Percentiles rank a stretch among this genome's conserved stretches.
Evolutionary conservation across 495 filamentous ascomycete species (phyloP).

Genomic region (Penicillium argentinense): DNA sequence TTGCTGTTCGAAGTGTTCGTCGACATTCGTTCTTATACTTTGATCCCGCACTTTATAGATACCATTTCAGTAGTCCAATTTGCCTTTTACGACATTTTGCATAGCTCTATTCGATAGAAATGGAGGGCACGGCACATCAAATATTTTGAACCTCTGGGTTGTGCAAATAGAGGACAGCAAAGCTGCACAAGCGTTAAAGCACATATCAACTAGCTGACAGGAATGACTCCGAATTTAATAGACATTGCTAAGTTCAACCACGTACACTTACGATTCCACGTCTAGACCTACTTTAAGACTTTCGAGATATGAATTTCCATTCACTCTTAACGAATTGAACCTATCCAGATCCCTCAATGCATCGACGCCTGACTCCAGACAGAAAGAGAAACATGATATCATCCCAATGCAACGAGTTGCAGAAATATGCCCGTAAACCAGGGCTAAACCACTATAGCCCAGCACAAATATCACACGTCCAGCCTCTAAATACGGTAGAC

Average conservation of each 20-base stretch:
- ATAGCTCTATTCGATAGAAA: too few relatives aligned
- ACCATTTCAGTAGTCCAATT: too few relatives aligned
- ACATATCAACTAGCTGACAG: too few relatives aligned
- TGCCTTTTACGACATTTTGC: too few relatives aligned
- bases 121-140: too few relatives aligned
- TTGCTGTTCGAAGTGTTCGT: not conserved
- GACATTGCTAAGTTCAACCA: too few relatives aligned
- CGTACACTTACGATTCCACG: not conserved
- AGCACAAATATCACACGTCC: too few relatives aligned
- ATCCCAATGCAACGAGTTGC: constrained; percentile 29
- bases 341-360: constrained; percentile 12
- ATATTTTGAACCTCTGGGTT: too few relatives aligned
- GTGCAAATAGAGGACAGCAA: too few relatives aligned
- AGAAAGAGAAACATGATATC: constrained; percentile 30
- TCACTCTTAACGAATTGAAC: constrained; percentile 20
- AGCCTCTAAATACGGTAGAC: constrained; percentile 54
- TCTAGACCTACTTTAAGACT: not conserved
- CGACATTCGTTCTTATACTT: not conserved
- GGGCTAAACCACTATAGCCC: not conserved
- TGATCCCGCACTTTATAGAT: not conserved
- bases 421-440: constrained; percentile 22
- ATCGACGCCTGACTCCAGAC: constrained; percentile 26
- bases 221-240: too few relatives aligned
- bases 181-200: too few relatives aligned
- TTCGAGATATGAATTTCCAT: constrained; percentile 3